These are phyloP conservation scores for Parasitella parasitica DNA, from an alignment of 371 early-diverging fungal species.

Conservation along the genomic window DNA sequence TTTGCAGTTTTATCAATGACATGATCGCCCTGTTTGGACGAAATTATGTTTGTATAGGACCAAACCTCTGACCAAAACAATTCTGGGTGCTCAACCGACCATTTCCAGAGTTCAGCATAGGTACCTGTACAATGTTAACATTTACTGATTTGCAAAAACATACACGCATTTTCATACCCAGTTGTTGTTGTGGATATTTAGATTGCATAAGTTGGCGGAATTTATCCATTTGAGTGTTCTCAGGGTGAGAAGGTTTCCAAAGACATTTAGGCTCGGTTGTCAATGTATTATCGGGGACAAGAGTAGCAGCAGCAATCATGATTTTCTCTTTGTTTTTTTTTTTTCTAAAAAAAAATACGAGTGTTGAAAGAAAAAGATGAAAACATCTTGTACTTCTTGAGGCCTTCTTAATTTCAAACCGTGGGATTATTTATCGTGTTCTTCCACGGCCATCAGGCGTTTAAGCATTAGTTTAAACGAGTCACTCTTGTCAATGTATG, in stretches of 20 bases:
- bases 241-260: constrained; percentile 62
- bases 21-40: constrained; percentile 44
- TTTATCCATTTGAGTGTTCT: constrained; percentile 63
- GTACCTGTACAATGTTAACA: constrained; percentile 29
- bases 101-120: constrained; percentile 76
- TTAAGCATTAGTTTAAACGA: neutral
- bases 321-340: too few relatives aligned
- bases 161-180: constrained; percentile 42
- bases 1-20: constrained; percentile 65
- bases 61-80: constrained; percentile 90
- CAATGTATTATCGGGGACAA: constrained; percentile 10
- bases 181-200: constrained; percentile 44
- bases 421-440: constrained; percentile 17
- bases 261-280: constrained; percentile 43
- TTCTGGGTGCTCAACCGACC: constrained; percentile 74
- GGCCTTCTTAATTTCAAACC: constrained; percentile 10
- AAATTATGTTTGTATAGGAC: constrained; percentile 76
- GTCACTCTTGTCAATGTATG: too few relatives aligned
- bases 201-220: constrained; percentile 69
- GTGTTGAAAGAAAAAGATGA: neutral
- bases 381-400: neutral
- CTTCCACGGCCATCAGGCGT: constrained; percentile 18
- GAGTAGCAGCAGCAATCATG: neutral
- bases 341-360: neutral
- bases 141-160: neutral